Evolutionary conservation across 1,284 basidiomycete species (phyloP).

Genomic region (Kwoniella shivajii): DNA sequence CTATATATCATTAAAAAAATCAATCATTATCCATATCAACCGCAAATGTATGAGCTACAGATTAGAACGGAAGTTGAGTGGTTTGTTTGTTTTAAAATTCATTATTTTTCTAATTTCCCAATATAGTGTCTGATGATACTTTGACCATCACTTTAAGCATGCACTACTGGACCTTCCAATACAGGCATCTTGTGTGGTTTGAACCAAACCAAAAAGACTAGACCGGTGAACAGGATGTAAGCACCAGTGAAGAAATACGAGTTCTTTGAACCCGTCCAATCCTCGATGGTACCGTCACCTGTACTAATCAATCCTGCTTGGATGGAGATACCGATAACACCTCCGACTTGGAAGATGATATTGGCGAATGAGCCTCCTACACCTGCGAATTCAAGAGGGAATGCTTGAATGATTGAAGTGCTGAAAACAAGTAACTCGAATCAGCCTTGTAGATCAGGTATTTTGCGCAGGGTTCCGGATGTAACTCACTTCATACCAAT

Average conservation of each 20-base stretch:
- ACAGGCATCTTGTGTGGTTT: constrained; percentile 42
- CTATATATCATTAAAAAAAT: background rate
- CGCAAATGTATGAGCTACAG: background rate
- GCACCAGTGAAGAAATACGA: constrained; percentile 45
- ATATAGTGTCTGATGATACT: too few relatives aligned
- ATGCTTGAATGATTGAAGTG: constrained; percentile 41
- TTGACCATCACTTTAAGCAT: too few relatives aligned
- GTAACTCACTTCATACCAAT: constrained; percentile 41
- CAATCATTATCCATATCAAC: too few relatives aligned
- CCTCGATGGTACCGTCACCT: constrained; percentile 35
- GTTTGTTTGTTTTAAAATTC: too few relatives aligned
- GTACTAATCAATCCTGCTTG: constrained; percentile 44
- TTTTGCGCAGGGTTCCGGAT: background rate
- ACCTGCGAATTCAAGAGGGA: constrained; percentile 37
- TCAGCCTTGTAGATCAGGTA: background rate
- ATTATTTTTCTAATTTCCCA: background rate
- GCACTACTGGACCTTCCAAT: constrained; percentile 22
- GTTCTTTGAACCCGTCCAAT: constrained; percentile 45
- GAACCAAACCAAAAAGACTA: constrained; percentile 44
- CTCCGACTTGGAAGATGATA: constrained; percentile 52
- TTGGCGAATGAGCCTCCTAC: constrained; percentile 46
- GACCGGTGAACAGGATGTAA: constrained; percentile 40
- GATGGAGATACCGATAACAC: constrained; percentile 49
- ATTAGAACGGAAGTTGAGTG: too few relatives aligned
- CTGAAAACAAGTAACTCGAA: background rate